Evolutionary conservation across 2,329 filamentous ascomycete species (phyloP).

Genomic region (Aspergillus latus): DNA sequence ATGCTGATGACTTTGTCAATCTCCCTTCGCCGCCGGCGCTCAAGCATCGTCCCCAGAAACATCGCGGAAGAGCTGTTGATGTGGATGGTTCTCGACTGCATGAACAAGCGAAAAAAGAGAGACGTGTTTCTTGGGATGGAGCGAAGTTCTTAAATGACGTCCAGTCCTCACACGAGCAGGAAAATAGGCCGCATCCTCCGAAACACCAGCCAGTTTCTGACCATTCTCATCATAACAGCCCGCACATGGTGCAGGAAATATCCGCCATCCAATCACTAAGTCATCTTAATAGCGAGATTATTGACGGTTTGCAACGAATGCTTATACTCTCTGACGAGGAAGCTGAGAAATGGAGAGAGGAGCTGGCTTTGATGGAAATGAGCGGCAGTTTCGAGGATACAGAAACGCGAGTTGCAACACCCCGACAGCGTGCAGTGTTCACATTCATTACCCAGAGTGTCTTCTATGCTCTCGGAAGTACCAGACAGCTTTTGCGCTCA

Average conservation of each 20-base stretch:
- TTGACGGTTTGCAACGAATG: constrained; percentile 38
- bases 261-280: constrained; percentile 34
- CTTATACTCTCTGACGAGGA: constrained; percentile 39
- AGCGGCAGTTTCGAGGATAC: constrained; percentile 39
- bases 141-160: constrained; percentile 35
- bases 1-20: constrained; percentile 27
- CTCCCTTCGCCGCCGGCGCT: constrained; percentile 42
- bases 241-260: constrained; percentile 15
- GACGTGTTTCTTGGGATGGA: constrained; percentile 42
- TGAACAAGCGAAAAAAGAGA: constrained; percentile 31
- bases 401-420: constrained; percentile 40
- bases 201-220: constrained; percentile 24
- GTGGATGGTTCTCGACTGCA: constrained; percentile 17
- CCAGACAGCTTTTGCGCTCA: constrained; percentile 42
- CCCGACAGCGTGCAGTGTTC: constrained; percentile 38
- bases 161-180: constrained; percentile 18
- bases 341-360: constrained; percentile 39
- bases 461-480: constrained; percentile 44
- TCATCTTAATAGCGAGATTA: constrained; percentile 39
- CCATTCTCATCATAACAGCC: constrained; percentile 18
- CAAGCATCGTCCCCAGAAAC: constrained; percentile 42
- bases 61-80: constrained; percentile 33
- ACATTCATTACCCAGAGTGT: constrained; percentile 47
- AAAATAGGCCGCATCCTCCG: constrained; percentile 11
- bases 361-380: constrained; percentile 38